phyloP scores from a whole-genome alignment of 73 alveolate species.

The Tetrahymena borealis region DNA sequence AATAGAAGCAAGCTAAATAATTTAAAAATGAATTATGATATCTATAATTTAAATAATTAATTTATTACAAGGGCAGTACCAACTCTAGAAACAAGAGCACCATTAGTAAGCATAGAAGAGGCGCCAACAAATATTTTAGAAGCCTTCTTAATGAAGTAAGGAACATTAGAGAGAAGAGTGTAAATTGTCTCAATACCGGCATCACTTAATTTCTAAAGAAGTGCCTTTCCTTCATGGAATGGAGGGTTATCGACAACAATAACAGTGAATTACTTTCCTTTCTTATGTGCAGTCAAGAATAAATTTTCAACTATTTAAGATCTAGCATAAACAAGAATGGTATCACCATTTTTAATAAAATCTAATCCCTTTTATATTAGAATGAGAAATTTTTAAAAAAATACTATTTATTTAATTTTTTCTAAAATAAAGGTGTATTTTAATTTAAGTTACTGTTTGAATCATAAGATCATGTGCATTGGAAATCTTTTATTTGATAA shows the following conservation, averaged over 20 bases:
- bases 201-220: background rate
- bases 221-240: slow-evolving; percentile 21
- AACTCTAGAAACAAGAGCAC: slow-evolving; percentile 32
- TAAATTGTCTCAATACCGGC: slow-evolving; percentile 10
- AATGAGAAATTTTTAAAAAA: too few species aligned
- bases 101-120: slow-evolving; percentile 28
- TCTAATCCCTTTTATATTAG: slow-evolving; percentile 6
- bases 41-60: background rate
- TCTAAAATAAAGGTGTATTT: too few species aligned
- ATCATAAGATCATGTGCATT: slow-evolving; percentile 24
- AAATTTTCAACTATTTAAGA: slow-evolving; percentile 39
- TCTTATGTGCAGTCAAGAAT: background rate
- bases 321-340: slow-evolving; percentile 29
- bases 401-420: too few species aligned
- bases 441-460: background rate
- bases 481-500: slow-evolving; percentile 11
- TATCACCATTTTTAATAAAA: slow-evolving; percentile 15
- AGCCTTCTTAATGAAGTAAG: slow-evolving; percentile 13
- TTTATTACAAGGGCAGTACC: slow-evolving; percentile 28
- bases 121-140: slow-evolving; percentile 42
- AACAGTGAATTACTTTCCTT: slow-evolving; percentile 15
- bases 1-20: slow-evolving; percentile 15
- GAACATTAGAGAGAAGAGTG: slow-evolving; percentile 18
- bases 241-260: slow-evolving; percentile 36
- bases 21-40: background rate